Evolutionary conservation across 192 early-diverging fungal genomes (phyloP), one percentile per base, ranked within the genome.

Genomic region (Mortierella hygrophila): DNA sequence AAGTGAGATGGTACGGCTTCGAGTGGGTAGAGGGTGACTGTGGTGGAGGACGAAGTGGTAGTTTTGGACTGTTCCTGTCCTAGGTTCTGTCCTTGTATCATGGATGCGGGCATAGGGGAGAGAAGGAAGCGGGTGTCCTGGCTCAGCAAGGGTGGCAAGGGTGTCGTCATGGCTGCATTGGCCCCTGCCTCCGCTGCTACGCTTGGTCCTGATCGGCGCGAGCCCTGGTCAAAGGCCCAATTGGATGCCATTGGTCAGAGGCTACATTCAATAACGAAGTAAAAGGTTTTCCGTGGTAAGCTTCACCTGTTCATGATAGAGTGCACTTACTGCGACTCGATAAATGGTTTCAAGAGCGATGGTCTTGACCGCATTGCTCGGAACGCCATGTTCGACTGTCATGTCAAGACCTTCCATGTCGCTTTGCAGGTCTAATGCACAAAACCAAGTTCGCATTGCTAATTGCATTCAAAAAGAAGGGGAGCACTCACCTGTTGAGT

Each of bases 1-100:
- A 86, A 76, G 68, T 86, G 84, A 4, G 78, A 76, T 29, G 84
- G 84, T 18, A 86, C 84, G 38, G 84, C 29, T 23, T 86, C 84
- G 15, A 86, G 75, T 2, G 84, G 84, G 49, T 86, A 81, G 44
- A 86, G 78, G 0, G 76, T 81, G 32, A 86, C 42, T 13, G 79
- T 70, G 15, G 18, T 57, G 18, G 78, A 18, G 8, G 75, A 32
- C 38, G 74, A 46, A 29, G 63, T 38, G 70, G 41, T 16, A 1
- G 55, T 26, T 46, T 65, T 21, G 68, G 15, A 44, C 70, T 21
- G 60, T 32, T 29, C 40, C 57, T 42, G 20, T 68, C 16, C 75
- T 79, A 72, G 70, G 23, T 44, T 52, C 70, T 47, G 20, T 23
- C 57, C 65, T 40, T 76, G 69, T n/a, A 65, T 76, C 72, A 72